Conservation (phyloP, 257 asterid genomes). For the Capsicum pubescens region DNA sequence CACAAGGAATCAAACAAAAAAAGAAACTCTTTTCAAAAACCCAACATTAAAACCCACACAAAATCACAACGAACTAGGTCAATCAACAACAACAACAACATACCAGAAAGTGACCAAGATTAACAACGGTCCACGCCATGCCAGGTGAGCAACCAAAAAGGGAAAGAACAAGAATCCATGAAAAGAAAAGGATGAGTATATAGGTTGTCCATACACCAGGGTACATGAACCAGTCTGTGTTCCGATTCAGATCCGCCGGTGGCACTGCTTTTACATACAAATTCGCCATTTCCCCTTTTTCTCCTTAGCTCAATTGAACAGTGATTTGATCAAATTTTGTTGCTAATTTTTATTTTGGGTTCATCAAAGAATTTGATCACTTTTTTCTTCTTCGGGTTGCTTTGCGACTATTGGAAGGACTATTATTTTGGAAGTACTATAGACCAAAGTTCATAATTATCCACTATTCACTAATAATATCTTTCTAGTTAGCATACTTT, state of each 20-base stretch:
- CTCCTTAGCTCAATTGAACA: slow-evolving; percentile 14
- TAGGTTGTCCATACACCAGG: slow-evolving; percentile 98
- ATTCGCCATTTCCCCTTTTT: slow-evolving; percentile 54
- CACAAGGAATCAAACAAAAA: not conserved
- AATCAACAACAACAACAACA: slow-evolving; percentile 5
- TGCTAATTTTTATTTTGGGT: not conserved
- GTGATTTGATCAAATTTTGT: not conserved
- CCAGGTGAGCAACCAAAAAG: slow-evolving; percentile 85
- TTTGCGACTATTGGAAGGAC: not conserved
- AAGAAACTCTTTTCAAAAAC: too few relatives aligned
- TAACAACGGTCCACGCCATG: slow-evolving; percentile 92
- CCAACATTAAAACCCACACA: not conserved
- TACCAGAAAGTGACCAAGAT: slow-evolving; percentile 66
- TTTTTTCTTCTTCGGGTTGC: not conserved
- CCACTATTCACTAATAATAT: slow-evolving; percentile 6
- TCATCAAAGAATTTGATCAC: not conserved
- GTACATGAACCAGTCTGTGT: slow-evolving; percentile 95
- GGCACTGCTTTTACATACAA: slow-evolving; percentile 83
- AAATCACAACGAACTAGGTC: not conserved
- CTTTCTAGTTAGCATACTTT: not conserved
- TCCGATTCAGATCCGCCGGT: slow-evolving; percentile 87
- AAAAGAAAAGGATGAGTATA: slow-evolving; percentile 80
- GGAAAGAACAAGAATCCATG: slow-evolving; percentile 84
- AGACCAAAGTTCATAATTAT: not conserved
- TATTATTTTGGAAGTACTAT: slow-evolving; percentile 10